Percentiles rank a stretch among this genome's conserved stretches.
phyloP scores from a whole-genome alignment of 768 basidiomycete species.

The Mycena galericulata region DNA sequence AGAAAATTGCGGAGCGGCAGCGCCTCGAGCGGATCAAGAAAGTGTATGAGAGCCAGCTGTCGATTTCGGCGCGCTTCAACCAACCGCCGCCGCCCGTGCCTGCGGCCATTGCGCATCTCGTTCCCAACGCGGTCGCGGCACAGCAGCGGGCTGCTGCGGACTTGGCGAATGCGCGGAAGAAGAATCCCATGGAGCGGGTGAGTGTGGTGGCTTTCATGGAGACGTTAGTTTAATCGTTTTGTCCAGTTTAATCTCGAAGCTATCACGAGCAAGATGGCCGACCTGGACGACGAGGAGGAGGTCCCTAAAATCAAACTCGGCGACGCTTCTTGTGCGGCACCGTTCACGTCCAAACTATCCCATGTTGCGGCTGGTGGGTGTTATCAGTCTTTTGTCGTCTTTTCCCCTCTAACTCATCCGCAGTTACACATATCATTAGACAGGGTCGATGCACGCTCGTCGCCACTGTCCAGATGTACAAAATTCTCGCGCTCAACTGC shows the following conservation, averaged over 20 bases:
- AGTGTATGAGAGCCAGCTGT: constrained; percentile 96
- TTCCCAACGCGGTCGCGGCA: constrained; percentile 91
- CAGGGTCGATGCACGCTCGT: constrained; percentile 99
- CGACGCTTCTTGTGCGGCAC: constrained; percentile 98
- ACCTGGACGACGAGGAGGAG: constrained; percentile 95
- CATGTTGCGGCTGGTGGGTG: constrained; percentile 94
- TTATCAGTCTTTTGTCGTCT: constrained; percentile 4
- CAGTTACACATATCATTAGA: constrained; percentile 96
- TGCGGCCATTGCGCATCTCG: constrained; percentile 84
- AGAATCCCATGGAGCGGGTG: constrained; percentile 94
- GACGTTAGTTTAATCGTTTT: constrained; percentile 43
- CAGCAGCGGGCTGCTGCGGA: constrained; percentile 85
- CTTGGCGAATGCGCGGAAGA: constrained; percentile 72
- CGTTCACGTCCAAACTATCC: constrained; percentile 98
- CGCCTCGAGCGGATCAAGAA: constrained; percentile 92
- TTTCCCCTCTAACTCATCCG: constrained; percentile 7
- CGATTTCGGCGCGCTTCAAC: constrained; percentile 89
- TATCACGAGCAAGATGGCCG: constrained; percentile 88
- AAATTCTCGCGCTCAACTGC: constrained; percentile 97
- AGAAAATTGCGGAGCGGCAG: constrained; percentile 94
- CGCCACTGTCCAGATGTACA: constrained; percentile 99
- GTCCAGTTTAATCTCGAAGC: constrained; percentile 79
- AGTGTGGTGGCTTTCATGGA: constrained; percentile 41
- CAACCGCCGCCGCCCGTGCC: constrained; percentile 96
- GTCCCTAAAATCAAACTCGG: constrained; percentile 99